Conservation (phyloP, 208 protist genomes). For the Trypanosomatidae sp. region DNA sequence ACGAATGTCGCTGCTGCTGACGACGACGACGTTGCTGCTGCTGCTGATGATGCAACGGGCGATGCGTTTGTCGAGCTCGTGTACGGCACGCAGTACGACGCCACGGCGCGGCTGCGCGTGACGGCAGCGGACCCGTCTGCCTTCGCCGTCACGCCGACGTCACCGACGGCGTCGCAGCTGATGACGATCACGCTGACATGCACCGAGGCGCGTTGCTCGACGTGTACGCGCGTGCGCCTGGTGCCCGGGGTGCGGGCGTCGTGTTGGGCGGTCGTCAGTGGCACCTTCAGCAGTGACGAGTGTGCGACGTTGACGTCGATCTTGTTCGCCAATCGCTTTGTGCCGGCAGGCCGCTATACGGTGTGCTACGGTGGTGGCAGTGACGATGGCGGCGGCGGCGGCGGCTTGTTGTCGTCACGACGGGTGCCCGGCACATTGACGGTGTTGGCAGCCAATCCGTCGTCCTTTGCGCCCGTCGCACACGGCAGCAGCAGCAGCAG, state of each 20-base stretch:
- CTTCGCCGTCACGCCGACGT: conserved; percentile 16
- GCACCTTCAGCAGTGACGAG: conserved; percentile 40
- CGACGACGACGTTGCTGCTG: no score
- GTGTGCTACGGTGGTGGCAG: conserved; percentile 53
- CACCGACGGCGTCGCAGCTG: conserved; percentile 55
- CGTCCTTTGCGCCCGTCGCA: conserved; percentile 19
- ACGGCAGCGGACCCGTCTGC: conserved; percentile 30
- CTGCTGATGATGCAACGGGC: no score
- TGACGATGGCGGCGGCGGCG: conserved; percentile 7
- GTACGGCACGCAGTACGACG: no score
- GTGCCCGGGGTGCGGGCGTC: conserved; percentile 34
- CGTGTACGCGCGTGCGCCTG: conserved; percentile 45
- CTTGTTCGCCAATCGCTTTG: conserved; percentile 57
- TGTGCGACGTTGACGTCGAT: conserved; percentile 33
- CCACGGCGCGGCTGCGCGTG: no score
- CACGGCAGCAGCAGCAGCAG: no score
- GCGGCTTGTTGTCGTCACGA: no score
- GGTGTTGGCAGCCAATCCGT: conserved; percentile 50
- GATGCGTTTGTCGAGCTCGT: no score
- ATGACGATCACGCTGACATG: conserved; percentile 46
- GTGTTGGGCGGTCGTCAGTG: conserved; percentile 43
- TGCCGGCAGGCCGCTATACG: conserved; percentile 51
- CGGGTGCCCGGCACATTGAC: conserved; percentile 52
- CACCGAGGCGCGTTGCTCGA: conserved; percentile 19
- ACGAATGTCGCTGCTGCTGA: background rate